These are phyloP conservation scores for Boletus subparvulus DNA, from an alignment of 768 basidiomycete species.

Conservation along the genomic window DNA sequence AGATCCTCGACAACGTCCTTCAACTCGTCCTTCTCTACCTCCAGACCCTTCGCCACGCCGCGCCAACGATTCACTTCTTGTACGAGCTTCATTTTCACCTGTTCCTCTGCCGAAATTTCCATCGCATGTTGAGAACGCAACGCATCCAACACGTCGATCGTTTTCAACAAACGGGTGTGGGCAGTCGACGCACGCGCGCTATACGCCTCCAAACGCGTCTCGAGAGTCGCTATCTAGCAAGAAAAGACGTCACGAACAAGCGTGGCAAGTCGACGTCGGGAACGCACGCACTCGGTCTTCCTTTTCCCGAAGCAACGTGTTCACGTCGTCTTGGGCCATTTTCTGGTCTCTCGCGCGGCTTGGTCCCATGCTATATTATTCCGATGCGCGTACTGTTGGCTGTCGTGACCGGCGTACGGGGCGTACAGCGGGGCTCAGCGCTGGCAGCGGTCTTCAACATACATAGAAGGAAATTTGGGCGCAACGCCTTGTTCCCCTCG, in stretches of 20 bases:
- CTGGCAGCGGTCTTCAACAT: slow-evolving; percentile 6
- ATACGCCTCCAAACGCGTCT: slow-evolving; percentile 36
- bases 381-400: neutral
- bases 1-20: slow-evolving; percentile 52
- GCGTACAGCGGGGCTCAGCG: slow-evolving; percentile 7
- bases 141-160: slow-evolving; percentile 50
- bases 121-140: slow-evolving; percentile 38
- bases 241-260: neutral
- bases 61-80: slow-evolving; percentile 39
- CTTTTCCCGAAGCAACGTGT: slow-evolving; percentile 21
- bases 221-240: slow-evolving; percentile 29
- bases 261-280: neutral
- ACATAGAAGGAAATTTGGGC: slow-evolving; percentile 20
- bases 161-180: slow-evolving; percentile 47
- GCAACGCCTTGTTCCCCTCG: too few species aligned
- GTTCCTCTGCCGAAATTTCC: slow-evolving; percentile 39
- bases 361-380: slow-evolving; percentile 26
- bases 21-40: slow-evolving; percentile 53
- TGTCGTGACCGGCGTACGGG: neutral
- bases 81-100: slow-evolving; percentile 36
- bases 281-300: slow-evolving; percentile 26
- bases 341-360: slow-evolving; percentile 18
- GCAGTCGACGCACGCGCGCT: slow-evolving; percentile 41
- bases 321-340: slow-evolving; percentile 19
- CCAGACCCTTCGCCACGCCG: slow-evolving; percentile 32